phyloP scores from a whole-genome alignment of 2,329 filamentous ascomycete genomes.

The Apiospora aurea region DNA sequence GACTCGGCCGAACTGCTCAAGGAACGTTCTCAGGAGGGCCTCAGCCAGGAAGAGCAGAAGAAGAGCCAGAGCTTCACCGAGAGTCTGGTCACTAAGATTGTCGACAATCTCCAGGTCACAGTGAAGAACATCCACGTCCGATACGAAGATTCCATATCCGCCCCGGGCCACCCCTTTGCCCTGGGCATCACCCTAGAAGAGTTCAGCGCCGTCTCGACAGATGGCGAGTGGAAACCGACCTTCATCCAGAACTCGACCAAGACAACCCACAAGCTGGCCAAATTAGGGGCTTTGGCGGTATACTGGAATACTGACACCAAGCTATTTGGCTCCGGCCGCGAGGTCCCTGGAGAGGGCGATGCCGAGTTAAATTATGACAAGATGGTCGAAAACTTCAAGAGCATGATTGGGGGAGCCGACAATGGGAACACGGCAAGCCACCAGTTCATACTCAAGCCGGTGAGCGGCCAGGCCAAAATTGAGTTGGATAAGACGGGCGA shows the following conservation, averaged over 20 bases:
- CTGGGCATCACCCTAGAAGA: conserved; percentile 92
- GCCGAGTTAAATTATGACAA: conserved; percentile 75
- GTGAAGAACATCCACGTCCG: conserved; percentile 98
- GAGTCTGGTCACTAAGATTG: conserved; percentile 92
- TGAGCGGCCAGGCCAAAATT: conserved; percentile 92
- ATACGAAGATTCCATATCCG: conserved; percentile 97
- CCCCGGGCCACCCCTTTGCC: conserved; percentile 93
- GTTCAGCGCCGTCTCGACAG: conserved; percentile 95
- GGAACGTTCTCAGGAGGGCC: conserved; percentile 88
- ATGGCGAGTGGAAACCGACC: conserved; percentile 92
- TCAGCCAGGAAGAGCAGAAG: conserved; percentile 94
- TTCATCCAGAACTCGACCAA: conserved; percentile 89
- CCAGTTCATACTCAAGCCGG: conserved; percentile 95
- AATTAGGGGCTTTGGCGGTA: conserved; percentile 84
- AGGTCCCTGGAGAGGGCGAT: conserved; percentile 65
- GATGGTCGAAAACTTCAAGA: conserved; percentile 77
- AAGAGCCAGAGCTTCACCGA: conserved; percentile 98
- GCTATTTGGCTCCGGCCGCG: conserved; percentile 82
- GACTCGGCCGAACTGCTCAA: conserved; percentile 95
- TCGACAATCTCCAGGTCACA: conserved; percentile 97
- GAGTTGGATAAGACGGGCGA: conserved; percentile 94
- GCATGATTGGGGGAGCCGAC: conserved; percentile 76
- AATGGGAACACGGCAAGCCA: conserved; percentile 64
- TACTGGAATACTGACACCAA: conserved; percentile 98
- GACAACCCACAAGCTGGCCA: conserved; percentile 92